phyloP scores from a whole-genome alignment of 768 basidiomycete species.

The Pseudohyphozyma bogoriensis region DNA sequence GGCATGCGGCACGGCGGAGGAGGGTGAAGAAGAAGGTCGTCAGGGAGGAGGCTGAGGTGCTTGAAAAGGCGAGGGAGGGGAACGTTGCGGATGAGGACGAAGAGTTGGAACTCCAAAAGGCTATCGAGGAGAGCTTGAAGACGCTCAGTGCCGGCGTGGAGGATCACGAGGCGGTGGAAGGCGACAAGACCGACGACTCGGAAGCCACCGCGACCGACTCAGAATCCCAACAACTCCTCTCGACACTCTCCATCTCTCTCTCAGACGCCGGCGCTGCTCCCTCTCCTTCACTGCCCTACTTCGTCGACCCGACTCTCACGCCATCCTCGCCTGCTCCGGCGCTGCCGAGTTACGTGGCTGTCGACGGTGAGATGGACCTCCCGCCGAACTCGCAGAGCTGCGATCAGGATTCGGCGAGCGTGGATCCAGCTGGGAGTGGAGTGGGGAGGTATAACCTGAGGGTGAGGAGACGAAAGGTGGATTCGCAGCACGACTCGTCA shows the following conservation, averaged over 20 bases:
- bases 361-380: neutral
- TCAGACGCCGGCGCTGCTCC: too few relatives aligned
- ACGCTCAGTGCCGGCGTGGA: neutral
- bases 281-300: neutral
- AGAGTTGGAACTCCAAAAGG: neutral
- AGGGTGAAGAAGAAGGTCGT: neutral
- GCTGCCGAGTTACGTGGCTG: too few relatives aligned
- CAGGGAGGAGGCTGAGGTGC: neutral
- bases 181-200: neutral
- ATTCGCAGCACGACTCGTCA: too few relatives aligned
- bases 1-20: neutral
- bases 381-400: constrained; percentile 5
- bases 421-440: too few relatives aligned
- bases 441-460: too few relatives aligned
- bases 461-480: too few relatives aligned
- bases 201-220: neutral
- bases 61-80: neutral
- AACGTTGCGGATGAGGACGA: neutral
- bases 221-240: constrained; percentile 2
- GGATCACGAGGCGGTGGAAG: neutral
- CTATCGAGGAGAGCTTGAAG: neutral
- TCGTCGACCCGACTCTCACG: neutral
- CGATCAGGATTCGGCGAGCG: too few relatives aligned
- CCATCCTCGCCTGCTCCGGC: neutral
- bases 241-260: constrained; percentile 11